Percentiles rank a stretch among this genome's conserved stretches.
These are phyloP conservation scores for Areca catechu DNA, from an alignment of 176 grass and related monocot species.

Conservation along the genomic window DNA sequence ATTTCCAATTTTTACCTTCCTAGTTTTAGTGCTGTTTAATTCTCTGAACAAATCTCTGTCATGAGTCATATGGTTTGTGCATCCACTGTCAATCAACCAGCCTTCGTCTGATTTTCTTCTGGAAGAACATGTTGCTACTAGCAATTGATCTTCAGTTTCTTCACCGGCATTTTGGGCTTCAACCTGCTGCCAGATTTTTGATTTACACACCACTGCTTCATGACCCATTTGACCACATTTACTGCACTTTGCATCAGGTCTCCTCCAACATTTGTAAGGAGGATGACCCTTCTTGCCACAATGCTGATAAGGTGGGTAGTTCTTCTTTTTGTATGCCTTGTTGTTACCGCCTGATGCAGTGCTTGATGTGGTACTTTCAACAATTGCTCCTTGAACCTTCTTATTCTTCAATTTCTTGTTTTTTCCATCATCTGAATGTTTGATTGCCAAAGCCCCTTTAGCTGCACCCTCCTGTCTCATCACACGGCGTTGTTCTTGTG, in stretches of 20 bases:
- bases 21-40: too few species aligned
- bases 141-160: neutral
- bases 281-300: neutral
- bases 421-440: too few species aligned
- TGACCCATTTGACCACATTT: neutral
- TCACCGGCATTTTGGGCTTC: neutral
- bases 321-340: too few species aligned
- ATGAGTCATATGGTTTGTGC: too few species aligned
- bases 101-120: neutral
- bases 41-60: too few species aligned
- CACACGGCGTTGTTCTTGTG: neutral
- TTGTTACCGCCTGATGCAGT: too few species aligned
- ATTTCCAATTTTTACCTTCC: too few species aligned
- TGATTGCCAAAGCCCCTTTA: too few species aligned
- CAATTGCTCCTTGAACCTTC: too few species aligned
- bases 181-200: neutral
- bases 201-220: neutral
- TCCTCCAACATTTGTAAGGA: neutral
- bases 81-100: neutral
- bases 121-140: neutral
- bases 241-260: neutral
- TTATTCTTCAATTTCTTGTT: too few species aligned
- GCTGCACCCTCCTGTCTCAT: neutral
- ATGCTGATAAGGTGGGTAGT: too few species aligned
- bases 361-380: too few species aligned